Evolutionary conservation across 257 asterid genomes (phyloP).

Genomic region (Solanum phureja): DNA sequence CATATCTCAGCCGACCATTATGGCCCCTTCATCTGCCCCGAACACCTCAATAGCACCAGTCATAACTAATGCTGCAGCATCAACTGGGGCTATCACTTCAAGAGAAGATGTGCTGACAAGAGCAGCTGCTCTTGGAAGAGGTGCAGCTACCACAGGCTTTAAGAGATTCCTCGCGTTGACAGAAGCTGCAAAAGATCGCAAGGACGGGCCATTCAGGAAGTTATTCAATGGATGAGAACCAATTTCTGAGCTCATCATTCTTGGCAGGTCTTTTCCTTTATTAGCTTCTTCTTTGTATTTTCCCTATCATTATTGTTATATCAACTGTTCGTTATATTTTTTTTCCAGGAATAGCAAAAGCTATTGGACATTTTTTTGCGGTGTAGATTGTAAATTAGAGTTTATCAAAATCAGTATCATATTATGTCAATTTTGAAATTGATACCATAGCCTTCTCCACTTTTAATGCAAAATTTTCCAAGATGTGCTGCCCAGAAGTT

Average conservation of each 20-base stretch:
- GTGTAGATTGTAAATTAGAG: background rate
- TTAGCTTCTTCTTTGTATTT: background rate
- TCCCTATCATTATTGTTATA: background rate
- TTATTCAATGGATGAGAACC: constrained; percentile 64
- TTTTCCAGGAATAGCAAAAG: background rate
- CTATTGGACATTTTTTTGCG: background rate
- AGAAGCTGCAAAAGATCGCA: constrained; percentile 87
- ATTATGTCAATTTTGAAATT: background rate
- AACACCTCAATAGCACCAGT: constrained; percentile 30
- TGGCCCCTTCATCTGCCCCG: constrained; percentile 19
- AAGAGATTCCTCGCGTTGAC: constrained; percentile 86
- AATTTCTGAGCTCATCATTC: background rate
- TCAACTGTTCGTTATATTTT: background rate
- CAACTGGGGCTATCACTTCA: constrained; percentile 53
- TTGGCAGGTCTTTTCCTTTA: background rate
- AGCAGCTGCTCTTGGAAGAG: constrained; percentile 98
- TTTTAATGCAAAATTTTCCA: background rate
- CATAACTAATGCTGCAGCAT: constrained; percentile 20
- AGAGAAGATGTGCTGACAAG: constrained; percentile 90
- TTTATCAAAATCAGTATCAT: background rate
- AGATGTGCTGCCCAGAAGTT: background rate
- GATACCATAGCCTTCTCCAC: background rate
- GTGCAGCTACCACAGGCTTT: constrained; percentile 90
- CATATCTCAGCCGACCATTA: constrained; percentile 42
- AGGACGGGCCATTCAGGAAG: constrained; percentile 87